phyloP scores from a whole-genome alignment of 805 yeast genomes.

The fission yeast (Schizosaccharomyces pombe) region DNA sequence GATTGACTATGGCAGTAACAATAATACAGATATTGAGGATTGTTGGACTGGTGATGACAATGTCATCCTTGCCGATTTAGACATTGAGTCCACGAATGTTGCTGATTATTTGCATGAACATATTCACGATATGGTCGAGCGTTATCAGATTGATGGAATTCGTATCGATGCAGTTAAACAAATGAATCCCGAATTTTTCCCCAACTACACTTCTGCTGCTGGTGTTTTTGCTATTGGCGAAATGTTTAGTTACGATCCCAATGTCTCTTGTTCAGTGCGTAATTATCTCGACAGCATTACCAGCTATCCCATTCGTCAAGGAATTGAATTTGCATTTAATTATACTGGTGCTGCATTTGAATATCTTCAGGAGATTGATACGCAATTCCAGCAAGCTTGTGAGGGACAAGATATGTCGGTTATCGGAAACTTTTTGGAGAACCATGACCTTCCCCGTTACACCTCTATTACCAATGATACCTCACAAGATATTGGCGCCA shows the following conservation, averaged over 20 bases:
- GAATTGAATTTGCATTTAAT: background rate
- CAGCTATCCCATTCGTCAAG: constrained; percentile 5
- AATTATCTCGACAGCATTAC: constrained; percentile 4
- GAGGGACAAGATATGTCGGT: background rate
- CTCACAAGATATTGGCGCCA: background rate
- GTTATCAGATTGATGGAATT: constrained; percentile 5
- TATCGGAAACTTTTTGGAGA: constrained; percentile 4
- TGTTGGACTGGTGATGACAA: constrained; percentile 6
- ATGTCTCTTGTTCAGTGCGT: constrained; percentile 3
- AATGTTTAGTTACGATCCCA: background rate
- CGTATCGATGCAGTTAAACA: constrained; percentile 6
- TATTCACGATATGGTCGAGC: constrained; percentile 2
- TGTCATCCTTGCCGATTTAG: constrained; percentile 5
- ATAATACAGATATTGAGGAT: constrained; percentile 2
- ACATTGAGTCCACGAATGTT: background rate
- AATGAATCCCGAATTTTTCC: constrained; percentile 1
- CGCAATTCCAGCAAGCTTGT: background rate
- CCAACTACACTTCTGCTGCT: background rate
- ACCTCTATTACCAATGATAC: background rate
- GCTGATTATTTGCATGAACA: background rate
- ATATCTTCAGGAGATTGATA: background rate
- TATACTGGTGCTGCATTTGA: background rate
- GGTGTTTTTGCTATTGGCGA: constrained; percentile 6
- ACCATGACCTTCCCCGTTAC: constrained; percentile 7
- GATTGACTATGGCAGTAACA: constrained; percentile 1